Percentiles rank a stretch among this genome's conserved stretches.
These are phyloP conservation scores for Passiflora organensis DNA, from an alignment of 345 rosid species.

Conservation along the genomic window DNA sequence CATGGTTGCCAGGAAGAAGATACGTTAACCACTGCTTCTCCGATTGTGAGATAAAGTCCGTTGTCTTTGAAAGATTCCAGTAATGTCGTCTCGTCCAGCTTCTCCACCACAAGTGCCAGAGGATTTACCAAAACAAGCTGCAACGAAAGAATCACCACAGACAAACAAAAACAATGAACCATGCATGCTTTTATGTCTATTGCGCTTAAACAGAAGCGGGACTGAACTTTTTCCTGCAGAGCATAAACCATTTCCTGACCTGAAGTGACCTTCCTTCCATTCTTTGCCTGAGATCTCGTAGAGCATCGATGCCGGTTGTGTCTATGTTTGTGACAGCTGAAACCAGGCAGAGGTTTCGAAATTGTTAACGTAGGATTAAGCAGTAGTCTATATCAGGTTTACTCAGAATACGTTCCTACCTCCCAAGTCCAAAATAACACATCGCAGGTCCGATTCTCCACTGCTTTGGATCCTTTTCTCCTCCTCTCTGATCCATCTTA, in stretches of 20 bases:
- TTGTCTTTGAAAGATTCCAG: conserved; percentile 5
- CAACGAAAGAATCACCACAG: neutral
- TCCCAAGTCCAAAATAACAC: conserved; percentile 15
- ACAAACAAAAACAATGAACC: neutral
- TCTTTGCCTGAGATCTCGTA: conserved; percentile 8
- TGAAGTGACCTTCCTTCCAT: conserved; percentile 11
- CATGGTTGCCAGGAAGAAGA: conserved; percentile 7
- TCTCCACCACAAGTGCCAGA: conserved; percentile 21
- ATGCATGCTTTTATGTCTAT: neutral
- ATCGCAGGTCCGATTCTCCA: neutral
- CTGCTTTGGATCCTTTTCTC: conserved; percentile 10
- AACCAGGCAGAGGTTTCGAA: neutral
- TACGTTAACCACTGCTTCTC: conserved; percentile 14
- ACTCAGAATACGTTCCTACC: conserved; percentile 2
- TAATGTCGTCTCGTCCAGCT: conserved; percentile 9
- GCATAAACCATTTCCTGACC: too few relatives aligned
- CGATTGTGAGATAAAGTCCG: conserved; percentile 16
- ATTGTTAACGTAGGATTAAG: neutral
- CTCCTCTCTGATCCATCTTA: conserved; percentile 22
- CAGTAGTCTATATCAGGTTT: neutral
- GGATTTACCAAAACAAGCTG: conserved; percentile 17
- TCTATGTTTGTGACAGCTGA: conserved; percentile 20
- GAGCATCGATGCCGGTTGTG: conserved; percentile 14
- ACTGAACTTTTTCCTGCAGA: neutral
- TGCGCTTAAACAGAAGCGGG: too few relatives aligned